Conservation (phyloP, 306 rosid species). For the Trifolium fragiferum region DNA sequence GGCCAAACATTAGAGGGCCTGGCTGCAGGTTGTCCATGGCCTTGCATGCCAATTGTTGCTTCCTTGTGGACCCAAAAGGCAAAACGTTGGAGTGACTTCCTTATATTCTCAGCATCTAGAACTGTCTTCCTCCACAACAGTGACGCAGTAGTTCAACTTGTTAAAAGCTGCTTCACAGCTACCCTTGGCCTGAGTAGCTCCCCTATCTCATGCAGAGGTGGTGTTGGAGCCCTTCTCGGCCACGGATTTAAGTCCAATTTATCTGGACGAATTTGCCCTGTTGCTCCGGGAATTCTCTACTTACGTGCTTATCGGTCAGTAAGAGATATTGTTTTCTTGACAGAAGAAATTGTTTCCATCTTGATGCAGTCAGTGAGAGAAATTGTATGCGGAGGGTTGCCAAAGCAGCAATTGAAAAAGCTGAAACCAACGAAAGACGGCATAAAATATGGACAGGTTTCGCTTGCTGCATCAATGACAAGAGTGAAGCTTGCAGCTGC, state of each 20-base stretch:
- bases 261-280: constrained; percentile 79
- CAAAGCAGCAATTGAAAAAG: constrained; percentile 57
- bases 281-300: constrained; percentile 93
- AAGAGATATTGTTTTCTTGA: constrained; percentile 68
- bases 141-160: constrained; percentile 80
- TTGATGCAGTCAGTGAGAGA: constrained; percentile 81
- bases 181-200: constrained; percentile 76
- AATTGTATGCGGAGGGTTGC: constrained; percentile 57
- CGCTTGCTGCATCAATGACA: constrained; percentile 76
- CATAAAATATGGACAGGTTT: constrained; percentile 63
- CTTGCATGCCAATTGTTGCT: constrained; percentile 98
- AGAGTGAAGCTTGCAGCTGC: constrained; percentile 89
- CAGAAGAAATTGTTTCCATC: constrained; percentile 79
- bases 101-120: constrained; percentile 87
- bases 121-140: constrained; percentile 89
- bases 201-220: constrained; percentile 72
- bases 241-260: constrained; percentile 84
- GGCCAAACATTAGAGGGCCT: constrained; percentile 91
- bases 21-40: constrained; percentile 98
- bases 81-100: constrained; percentile 91
- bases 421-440: constrained; percentile 54
- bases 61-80: constrained; percentile 99
- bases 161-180: constrained; percentile 92
- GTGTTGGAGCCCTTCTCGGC: constrained; percentile 91
- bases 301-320: constrained; percentile 75